phyloP scores from a whole-genome alignment of 208 protist species.

The Entamoeba invadens region DNA sequence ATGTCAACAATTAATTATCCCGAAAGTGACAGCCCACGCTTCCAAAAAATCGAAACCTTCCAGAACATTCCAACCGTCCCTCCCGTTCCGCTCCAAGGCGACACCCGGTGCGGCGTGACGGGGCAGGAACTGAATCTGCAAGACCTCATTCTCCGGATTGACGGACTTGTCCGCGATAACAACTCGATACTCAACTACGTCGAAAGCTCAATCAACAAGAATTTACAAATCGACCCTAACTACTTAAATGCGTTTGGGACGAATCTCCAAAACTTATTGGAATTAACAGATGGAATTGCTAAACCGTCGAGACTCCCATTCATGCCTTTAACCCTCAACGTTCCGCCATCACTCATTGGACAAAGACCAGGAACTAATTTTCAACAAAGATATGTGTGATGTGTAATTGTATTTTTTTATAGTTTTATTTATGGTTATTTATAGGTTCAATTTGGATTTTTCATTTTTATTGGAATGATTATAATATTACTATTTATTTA shows the following conservation, averaged over 20 bases:
- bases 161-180: not conserved
- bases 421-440: too few relatives aligned
- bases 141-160: not conserved
- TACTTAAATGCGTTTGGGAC: not conserved
- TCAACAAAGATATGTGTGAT: too few relatives aligned
- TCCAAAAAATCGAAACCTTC: too few relatives aligned
- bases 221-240: not conserved
- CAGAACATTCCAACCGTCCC: too few relatives aligned
- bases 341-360: not conserved
- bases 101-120: too few relatives aligned
- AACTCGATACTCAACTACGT: not conserved
- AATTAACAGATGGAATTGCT: not conserved
- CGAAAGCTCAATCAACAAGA: not conserved
- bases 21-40: too few relatives aligned
- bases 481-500: too few relatives aligned
- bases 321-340: not conserved
- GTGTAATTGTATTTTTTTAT: too few relatives aligned
- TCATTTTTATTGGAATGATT: too few relatives aligned
- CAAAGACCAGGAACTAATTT: not conserved
- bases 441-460: too few relatives aligned
- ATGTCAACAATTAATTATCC: too few relatives aligned
- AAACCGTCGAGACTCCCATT: not conserved
- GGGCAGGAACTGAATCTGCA: not conserved
- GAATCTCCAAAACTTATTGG: not conserved
- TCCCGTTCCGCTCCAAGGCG: not conserved